Percentiles rank a stretch among this genome's conserved stretches.
Evolutionary conservation across 78 protist genomes (phyloP).

Genomic region (slime mould (Dictyostelium discoideum)): DNA sequence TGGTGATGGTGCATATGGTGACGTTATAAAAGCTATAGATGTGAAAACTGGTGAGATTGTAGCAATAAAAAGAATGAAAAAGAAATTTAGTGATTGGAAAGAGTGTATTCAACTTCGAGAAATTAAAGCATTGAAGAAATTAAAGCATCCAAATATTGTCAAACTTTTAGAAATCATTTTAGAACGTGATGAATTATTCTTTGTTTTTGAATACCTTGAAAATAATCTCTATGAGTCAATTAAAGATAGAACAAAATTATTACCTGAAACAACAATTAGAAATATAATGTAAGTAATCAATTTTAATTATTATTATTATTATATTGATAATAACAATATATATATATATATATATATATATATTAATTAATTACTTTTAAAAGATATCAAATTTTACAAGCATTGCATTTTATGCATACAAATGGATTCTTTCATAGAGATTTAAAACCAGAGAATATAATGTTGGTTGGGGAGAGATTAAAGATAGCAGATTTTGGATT

Average conservation of each 20-base stretch:
- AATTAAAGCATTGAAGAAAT: constrained; percentile 90
- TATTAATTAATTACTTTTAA: too few relatives aligned
- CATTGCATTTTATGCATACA: constrained; percentile 90
- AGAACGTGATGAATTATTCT: constrained; percentile 92
- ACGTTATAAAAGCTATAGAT: constrained; percentile 65
- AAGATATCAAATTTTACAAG: constrained; percentile 94
- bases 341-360: too few relatives aligned
- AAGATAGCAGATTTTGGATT: constrained; percentile 99
- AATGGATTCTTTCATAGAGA: constrained; percentile 96
- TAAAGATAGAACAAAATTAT: constrained; percentile 81
- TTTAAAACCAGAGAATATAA: constrained; percentile 97
- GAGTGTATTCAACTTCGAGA: constrained; percentile 95
- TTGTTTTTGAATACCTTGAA: constrained; percentile 97
- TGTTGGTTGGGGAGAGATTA: constrained; percentile 61
- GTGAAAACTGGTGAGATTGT: constrained; percentile 50
- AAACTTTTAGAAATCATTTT: constrained; percentile 96
- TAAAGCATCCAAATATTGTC: constrained; percentile 97
- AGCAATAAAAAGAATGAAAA: constrained; percentile 98
- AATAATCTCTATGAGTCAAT: constrained; percentile 90
- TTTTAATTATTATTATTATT: neutral
- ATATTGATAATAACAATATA: too few relatives aligned
- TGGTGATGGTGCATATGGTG: constrained; percentile 86
- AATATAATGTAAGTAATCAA: constrained; percentile 56
- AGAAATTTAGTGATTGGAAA: constrained; percentile 93
- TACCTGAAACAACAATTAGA: constrained; percentile 87